Conservation (phyloP, 1,139 yeast genomes). For the Geotrichum siamense region DNA sequence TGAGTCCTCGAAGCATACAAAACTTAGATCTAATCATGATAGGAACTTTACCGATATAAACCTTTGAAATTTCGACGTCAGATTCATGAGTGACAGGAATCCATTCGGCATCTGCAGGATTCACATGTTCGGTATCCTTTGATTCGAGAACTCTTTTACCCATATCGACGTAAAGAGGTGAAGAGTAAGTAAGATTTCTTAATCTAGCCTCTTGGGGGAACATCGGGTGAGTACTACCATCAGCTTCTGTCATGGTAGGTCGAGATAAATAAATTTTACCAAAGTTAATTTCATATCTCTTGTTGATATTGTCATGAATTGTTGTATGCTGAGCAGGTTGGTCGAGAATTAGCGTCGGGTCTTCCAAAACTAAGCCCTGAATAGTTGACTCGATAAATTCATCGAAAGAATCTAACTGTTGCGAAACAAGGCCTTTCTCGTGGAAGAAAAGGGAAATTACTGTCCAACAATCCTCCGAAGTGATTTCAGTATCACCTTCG, state of each 20-base stretch:
- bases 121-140: constrained; percentile 52
- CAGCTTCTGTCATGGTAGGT: constrained; percentile 98
- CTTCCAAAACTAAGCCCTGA: constrained; percentile 96
- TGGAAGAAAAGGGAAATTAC: constrained; percentile 94
- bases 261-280: constrained; percentile 95
- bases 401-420: constrained; percentile 95
- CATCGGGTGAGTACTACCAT: constrained; percentile 98
- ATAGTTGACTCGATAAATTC: constrained; percentile 95
- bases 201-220: constrained; percentile 97
- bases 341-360: constrained; percentile 85
- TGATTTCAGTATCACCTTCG: constrained; percentile 60
- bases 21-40: constrained; percentile 95
- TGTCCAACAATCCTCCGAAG: constrained; percentile 99
- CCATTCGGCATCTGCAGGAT: constrained; percentile 60
- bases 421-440: constrained; percentile 94
- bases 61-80: constrained; percentile 55
- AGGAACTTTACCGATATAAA: constrained; percentile 93
- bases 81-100: constrained; percentile 50
- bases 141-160: constrained; percentile 82
- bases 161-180: constrained; percentile 95
- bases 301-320: constrained; percentile 79
- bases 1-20: constrained; percentile 84
- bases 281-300: constrained; percentile 89
- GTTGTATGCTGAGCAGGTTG: constrained; percentile 98
- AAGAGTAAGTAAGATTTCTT: constrained; percentile 90